Percentiles rank a stretch among this genome's conserved stretches.
phyloP scores from a whole-genome alignment of 2,329 filamentous ascomycete species.

The Aspergillus pseudoviridinutans region DNA sequence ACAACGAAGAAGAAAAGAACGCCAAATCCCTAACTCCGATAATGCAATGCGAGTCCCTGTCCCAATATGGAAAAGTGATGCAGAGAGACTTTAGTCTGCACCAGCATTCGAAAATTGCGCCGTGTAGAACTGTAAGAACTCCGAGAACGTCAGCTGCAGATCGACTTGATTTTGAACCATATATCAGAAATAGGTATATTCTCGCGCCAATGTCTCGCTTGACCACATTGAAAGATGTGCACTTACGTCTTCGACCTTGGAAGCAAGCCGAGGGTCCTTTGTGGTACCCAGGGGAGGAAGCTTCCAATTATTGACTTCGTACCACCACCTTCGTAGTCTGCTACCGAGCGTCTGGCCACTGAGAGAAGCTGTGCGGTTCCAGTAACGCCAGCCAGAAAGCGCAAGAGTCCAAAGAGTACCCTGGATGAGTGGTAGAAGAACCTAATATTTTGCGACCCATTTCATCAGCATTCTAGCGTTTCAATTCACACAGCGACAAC shows the following conservation, averaged over 20 bases:
- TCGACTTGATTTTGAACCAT: background rate
- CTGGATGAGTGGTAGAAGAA: conserved; percentile 82
- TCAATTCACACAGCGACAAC: background rate
- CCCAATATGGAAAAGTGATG: background rate
- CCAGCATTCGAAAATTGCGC: conserved; percentile 33
- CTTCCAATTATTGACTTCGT: conserved; percentile 85
- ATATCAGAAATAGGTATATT: background rate
- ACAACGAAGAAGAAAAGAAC: conserved; percentile 1
- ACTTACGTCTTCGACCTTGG: conserved; percentile 44
- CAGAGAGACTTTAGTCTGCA: conserved; percentile 20
- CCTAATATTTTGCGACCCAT: conserved; percentile 44
- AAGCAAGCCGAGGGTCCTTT: conserved; percentile 31
- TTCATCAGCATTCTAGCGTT: background rate
- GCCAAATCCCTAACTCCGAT: conserved; percentile 12
- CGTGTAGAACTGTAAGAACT: conserved; percentile 36
- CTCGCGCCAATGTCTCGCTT: background rate
- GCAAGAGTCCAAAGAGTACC: conserved; percentile 84
- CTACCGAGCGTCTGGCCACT: conserved; percentile 74
- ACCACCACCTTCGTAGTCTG: conserved; percentile 86
- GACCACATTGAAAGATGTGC: background rate
- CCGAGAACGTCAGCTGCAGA: conserved; percentile 25
- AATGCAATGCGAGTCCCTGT: conserved; percentile 7
- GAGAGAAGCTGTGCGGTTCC: conserved; percentile 75
- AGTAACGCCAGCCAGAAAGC: conserved; percentile 82
- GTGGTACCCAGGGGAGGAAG: conserved; percentile 48